These are phyloP conservation scores for Phytophthora podocarpi DNA, from an alignment of 352 stramenopile species.

Conservation along the genomic window DNA sequence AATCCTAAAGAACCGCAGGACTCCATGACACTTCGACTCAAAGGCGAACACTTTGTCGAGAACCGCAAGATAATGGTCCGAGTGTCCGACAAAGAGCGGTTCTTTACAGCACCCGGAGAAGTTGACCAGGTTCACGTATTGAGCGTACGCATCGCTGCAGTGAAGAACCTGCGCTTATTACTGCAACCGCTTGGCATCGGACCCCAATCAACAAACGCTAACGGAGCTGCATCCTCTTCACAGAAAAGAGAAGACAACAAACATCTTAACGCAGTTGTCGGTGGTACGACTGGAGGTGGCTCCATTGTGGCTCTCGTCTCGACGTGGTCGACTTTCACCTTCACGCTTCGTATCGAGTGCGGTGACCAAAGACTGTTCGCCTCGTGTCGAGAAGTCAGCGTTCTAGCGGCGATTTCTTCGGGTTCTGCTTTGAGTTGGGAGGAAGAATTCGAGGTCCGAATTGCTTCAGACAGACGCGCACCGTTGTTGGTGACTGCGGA, in stretches of 20 bases:
- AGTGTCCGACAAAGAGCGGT: slow-evolving; percentile 52
- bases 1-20: slow-evolving; percentile 8
- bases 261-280: slow-evolving; percentile 1
- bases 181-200: slow-evolving; percentile 35
- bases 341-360: slow-evolving; percentile 58
- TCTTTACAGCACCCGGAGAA: slow-evolving; percentile 33
- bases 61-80: slow-evolving; percentile 65
- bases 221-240: not conserved
- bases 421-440: slow-evolving; percentile 56
- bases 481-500: slow-evolving; percentile 56
- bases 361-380: slow-evolving; percentile 47
- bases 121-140: slow-evolving; percentile 60
- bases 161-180: slow-evolving; percentile 53
- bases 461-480: slow-evolving; percentile 31
- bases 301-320: slow-evolving; percentile 14
- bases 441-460: slow-evolving; percentile 68
- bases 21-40: slow-evolving; percentile 41
- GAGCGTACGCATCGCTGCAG: slow-evolving; percentile 49
- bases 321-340: slow-evolving; percentile 41
- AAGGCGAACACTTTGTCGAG: slow-evolving; percentile 71
- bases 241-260: slow-evolving; percentile 43
- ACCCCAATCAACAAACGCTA: not conserved
- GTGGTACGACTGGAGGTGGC: slow-evolving; percentile 9
- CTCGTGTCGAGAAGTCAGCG: slow-evolving; percentile 49
- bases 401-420: slow-evolving; percentile 38